A percentile compares a stretch with the other conserved stretches of the same genome.
Conservation (phyloP, 106 monocot genomes). For the Apostasia ramifera region DNA sequence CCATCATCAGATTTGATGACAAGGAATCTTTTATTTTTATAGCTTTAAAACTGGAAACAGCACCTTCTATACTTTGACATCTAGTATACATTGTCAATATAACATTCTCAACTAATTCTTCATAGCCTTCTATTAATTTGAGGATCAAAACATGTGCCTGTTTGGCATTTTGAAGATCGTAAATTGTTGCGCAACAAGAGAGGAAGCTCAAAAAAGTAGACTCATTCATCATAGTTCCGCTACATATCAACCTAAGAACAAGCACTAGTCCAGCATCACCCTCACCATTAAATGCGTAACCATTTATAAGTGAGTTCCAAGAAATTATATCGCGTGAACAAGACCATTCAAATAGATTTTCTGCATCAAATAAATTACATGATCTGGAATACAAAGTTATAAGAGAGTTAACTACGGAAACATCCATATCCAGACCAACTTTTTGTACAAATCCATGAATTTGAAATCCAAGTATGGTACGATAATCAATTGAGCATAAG, state of each 20-base stretch:
- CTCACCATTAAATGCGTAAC: conserved; percentile 27
- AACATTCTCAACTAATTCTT: conserved; percentile 25
- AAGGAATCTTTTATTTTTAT: conserved; percentile 16
- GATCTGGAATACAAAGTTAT: conserved; percentile 27
- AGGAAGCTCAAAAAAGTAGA: conserved; percentile 28
- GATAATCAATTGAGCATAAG: conserved; percentile 12
- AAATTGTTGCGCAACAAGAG: conserved; percentile 31
- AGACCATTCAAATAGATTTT: conserved; percentile 21
- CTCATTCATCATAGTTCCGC: conserved; percentile 23
- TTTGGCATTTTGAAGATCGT: conserved; percentile 20
- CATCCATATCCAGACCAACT: conserved; percentile 18
- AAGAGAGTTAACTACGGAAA: conserved; percentile 32
- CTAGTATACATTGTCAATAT: conserved; percentile 39
- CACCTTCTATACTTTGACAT: conserved; percentile 20
- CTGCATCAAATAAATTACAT: conserved; percentile 18
- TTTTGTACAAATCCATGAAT: conserved; percentile 28
- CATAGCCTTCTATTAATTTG: conserved; percentile 22
- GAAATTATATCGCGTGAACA: conserved; percentile 22
- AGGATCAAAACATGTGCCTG: conserved; percentile 26
- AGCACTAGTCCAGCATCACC: conserved; percentile 24
- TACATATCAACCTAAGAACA: conserved; percentile 24
- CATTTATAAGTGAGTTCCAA: conserved; percentile 40
- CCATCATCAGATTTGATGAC: conserved; percentile 35
- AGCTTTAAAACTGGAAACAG: conserved; percentile 13
- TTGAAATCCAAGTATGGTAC: conserved; percentile 14